Evolutionary conservation across 495 filamentous ascomycete species (phyloP).

Genomic region (Entonaema liquescens): DNA sequence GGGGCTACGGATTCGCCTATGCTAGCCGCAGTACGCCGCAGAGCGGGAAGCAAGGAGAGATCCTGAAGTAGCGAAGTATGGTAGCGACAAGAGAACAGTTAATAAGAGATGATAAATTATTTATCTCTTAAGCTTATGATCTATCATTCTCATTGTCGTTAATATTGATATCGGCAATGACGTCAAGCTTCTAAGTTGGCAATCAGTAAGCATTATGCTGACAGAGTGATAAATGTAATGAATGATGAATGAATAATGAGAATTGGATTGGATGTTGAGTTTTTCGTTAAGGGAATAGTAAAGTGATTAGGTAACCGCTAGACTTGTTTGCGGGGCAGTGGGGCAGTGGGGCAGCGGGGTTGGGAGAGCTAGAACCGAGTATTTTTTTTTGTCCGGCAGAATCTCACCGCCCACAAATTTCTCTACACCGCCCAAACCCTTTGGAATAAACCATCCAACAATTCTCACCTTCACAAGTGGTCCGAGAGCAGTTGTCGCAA

Average conservation of each 20-base stretch:
- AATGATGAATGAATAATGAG: not conserved
- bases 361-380: conserved; percentile 14
- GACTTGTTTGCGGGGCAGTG: conserved; percentile 7
- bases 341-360: conserved; percentile 23
- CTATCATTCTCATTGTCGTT: not conserved
- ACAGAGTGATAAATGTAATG: not conserved
- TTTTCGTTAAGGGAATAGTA: not conserved
- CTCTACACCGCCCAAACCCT: conserved; percentile 27
- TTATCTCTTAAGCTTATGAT: conserved; percentile 1
- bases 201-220: not conserved
- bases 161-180: not conserved
- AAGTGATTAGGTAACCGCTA: not conserved
- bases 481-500: conserved; percentile 7
- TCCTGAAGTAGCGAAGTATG: conserved; percentile 1
- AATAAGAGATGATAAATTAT: conserved; percentile 14
- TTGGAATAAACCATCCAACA: conserved; percentile 10
- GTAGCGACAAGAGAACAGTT: conserved; percentile 1
- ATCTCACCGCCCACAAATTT: conserved; percentile 37
- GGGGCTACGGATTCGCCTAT: conserved; percentile 8
- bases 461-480: conserved; percentile 9
- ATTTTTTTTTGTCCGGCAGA: conserved; percentile 32
- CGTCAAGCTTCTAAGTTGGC: not conserved
- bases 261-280: too few species aligned
- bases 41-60: conserved; percentile 17
- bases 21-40: conserved; percentile 14